Evolutionary conservation across 73 alveolate species (phyloP).

Genomic region (Stentor roeselii): DNA sequence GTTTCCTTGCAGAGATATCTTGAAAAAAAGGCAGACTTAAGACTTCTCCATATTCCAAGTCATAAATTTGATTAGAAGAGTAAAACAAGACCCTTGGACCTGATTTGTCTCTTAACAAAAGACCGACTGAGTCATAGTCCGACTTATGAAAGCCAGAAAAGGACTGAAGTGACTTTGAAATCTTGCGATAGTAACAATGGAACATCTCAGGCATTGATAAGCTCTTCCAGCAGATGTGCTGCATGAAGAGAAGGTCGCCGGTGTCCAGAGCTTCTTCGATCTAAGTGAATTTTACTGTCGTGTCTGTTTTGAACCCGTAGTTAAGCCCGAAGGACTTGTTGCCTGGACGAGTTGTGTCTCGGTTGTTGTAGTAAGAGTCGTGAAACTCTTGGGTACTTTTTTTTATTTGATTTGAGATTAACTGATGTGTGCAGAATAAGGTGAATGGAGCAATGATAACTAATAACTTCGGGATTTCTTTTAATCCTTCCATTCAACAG

Average conservation of each 20-base stretch:
- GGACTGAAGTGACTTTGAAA: neutral
- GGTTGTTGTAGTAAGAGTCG: neutral
- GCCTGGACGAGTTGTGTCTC: constrained; percentile 18
- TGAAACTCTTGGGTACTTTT: neutral
- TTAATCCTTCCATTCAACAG: too few relatives aligned
- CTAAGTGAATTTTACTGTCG: neutral
- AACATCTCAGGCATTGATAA: neutral
- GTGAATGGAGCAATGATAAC: too few relatives aligned
- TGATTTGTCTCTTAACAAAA: neutral
- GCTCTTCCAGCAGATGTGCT: neutral
- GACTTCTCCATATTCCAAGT: constrained; percentile 3
- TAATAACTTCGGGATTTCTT: too few relatives aligned
- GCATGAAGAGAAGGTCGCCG: constrained; percentile 2
- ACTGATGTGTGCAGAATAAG: too few relatives aligned
- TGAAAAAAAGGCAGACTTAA: neutral
- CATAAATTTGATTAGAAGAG: neutral
- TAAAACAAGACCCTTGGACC: constrained; percentile 14
- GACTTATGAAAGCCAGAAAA: neutral
- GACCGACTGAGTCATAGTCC: neutral
- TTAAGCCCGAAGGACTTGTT: constrained; percentile 21
- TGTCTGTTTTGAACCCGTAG: constrained; percentile 12
- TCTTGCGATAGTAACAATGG: neutral
- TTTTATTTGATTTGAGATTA: neutral
- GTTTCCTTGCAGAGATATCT: neutral
- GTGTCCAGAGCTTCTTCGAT: constrained; percentile 18